These are phyloP conservation scores for Bryum argenteum DNA, from an alignment of 225 moss, liverwort and hornwort genomes.

Conservation along the genomic window DNA sequence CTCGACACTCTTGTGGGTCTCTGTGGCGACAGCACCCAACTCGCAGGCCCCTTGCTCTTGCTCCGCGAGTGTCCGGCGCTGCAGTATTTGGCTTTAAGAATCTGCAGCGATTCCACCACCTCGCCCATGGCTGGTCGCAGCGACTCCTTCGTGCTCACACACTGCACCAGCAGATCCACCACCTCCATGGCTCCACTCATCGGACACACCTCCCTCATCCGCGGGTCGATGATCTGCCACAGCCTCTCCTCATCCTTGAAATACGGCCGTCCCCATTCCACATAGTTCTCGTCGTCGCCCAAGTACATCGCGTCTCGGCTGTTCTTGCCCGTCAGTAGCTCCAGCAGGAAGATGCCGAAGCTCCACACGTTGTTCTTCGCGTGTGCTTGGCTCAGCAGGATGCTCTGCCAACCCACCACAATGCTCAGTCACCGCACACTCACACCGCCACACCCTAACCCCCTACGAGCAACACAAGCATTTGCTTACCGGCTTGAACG, in stretches of 20 bases:
- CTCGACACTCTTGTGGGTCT: slow-evolving; percentile 7
- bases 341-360: slow-evolving; percentile 49
- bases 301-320: slow-evolving; percentile 42
- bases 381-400: slow-evolving; percentile 34
- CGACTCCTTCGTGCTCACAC: slow-evolving; percentile 34
- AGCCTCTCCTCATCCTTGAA: slow-evolving; percentile 36
- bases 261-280: slow-evolving; percentile 46
- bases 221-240: slow-evolving; percentile 40
- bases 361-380: slow-evolving; percentile 50
- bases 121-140: slow-evolving; percentile 45
- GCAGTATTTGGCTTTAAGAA: slow-evolving; percentile 37
- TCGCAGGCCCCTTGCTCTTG: slow-evolving; percentile 30
- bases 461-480: neutral
- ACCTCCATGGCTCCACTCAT: slow-evolving; percentile 43
- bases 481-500: slow-evolving; percentile 42
- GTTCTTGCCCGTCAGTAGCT: slow-evolving; percentile 60
- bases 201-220: slow-evolving; percentile 37
- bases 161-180: slow-evolving; percentile 35
- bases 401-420: slow-evolving; percentile 18
- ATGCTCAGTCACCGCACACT: neutral
- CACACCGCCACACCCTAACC: neutral
- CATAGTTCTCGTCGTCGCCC: slow-evolving; percentile 39
- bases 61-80: neutral
- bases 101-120: slow-evolving; percentile 31
- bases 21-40: slow-evolving; percentile 35